Conservation (phyloP, 805 yeast genomes). For the Starmerella etchellsii region DNA sequence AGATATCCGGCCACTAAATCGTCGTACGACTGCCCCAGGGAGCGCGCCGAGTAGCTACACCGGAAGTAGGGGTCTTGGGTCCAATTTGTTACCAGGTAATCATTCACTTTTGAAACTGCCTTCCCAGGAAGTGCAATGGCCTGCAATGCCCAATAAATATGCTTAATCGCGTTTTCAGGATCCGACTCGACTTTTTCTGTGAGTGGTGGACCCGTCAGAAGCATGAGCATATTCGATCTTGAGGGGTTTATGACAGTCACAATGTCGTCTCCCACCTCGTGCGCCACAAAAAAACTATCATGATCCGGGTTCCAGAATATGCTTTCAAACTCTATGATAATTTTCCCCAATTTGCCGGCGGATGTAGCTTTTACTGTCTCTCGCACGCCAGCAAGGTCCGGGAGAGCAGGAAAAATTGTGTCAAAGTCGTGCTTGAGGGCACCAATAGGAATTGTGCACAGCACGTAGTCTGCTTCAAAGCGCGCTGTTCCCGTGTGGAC, state of each 20-base stretch:
- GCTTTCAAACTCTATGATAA: constrained; percentile 50
- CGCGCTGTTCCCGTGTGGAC: constrained; percentile 1
- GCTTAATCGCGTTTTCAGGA: constrained; percentile 44
- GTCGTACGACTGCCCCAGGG: constrained; percentile 57
- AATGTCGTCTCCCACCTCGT: constrained; percentile 42
- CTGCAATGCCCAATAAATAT: constrained; percentile 40
- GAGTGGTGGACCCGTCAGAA: constrained; percentile 58
- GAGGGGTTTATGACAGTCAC: constrained; percentile 47
- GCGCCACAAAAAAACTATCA: constrained; percentile 22
- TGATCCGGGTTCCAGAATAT: constrained; percentile 45
- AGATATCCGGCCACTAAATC: constrained; percentile 47
- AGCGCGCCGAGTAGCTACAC: constrained; percentile 68
- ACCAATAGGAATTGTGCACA: constrained; percentile 72
- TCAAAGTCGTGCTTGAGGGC: constrained; percentile 32
- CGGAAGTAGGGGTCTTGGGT: constrained; percentile 51
- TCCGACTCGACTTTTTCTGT: constrained; percentile 45
- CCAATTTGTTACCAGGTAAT: constrained; percentile 47
- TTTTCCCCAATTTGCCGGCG: constrained; percentile 62
- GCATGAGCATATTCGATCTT: constrained; percentile 36
- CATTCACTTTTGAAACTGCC: constrained; percentile 27
- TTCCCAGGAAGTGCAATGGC: constrained; percentile 20
- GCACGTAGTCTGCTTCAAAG: constrained; percentile 39
- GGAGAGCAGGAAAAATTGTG: not conserved
- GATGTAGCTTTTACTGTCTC: constrained; percentile 37
- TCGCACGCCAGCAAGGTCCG: constrained; percentile 30